phyloP scores from a whole-genome alignment of 2,329 filamentous ascomycete genomes.

The Epichloe gansuensis region DNA sequence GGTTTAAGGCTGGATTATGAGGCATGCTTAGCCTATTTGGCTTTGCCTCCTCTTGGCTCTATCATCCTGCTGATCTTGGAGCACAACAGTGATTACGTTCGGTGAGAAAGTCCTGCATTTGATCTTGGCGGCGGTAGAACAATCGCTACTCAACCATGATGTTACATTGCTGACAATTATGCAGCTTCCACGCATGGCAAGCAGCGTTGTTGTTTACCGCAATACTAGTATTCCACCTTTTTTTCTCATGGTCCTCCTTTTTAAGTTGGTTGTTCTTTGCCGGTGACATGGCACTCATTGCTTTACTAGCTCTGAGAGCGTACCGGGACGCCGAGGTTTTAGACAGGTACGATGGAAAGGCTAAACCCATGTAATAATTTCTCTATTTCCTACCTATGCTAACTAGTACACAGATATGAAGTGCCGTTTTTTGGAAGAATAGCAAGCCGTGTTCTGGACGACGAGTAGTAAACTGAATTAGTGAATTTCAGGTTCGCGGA shows the following conservation, averaged over 20 bases:
- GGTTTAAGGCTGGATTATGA: slow-evolving; percentile 81
- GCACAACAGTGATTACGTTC: slow-evolving; percentile 92
- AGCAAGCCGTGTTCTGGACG: slow-evolving; percentile 81
- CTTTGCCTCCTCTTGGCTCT: slow-evolving; percentile 72
- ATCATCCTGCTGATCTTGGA: slow-evolving; percentile 76
- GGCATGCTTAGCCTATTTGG: slow-evolving; percentile 77
- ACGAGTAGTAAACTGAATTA: slow-evolving; percentile 39
- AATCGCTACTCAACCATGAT: not conserved
- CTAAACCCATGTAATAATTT: not conserved
- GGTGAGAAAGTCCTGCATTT: slow-evolving; percentile 36
- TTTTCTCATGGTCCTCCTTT: slow-evolving; percentile 75
- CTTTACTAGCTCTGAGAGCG: slow-evolving; percentile 61
- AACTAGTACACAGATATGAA: slow-evolving; percentile 48
- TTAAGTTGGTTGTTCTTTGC: slow-evolving; percentile 75
- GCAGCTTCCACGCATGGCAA: slow-evolving; percentile 93
- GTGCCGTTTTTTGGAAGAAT: slow-evolving; percentile 75
- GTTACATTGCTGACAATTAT: slow-evolving; percentile 9
- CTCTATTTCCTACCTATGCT: not conserved
- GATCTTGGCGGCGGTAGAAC: not conserved
- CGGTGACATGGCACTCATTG: slow-evolving; percentile 63
- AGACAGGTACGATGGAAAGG: slow-evolving; percentile 36
- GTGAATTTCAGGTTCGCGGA: not conserved
- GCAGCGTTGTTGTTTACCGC: slow-evolving; percentile 69
- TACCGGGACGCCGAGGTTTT: slow-evolving; percentile 68
- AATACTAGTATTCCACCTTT: slow-evolving; percentile 62